These are phyloP conservation scores for Fusarium sp. DNA, from an alignment of 2,329 filamentous ascomycete species.

Conservation along the genomic window DNA sequence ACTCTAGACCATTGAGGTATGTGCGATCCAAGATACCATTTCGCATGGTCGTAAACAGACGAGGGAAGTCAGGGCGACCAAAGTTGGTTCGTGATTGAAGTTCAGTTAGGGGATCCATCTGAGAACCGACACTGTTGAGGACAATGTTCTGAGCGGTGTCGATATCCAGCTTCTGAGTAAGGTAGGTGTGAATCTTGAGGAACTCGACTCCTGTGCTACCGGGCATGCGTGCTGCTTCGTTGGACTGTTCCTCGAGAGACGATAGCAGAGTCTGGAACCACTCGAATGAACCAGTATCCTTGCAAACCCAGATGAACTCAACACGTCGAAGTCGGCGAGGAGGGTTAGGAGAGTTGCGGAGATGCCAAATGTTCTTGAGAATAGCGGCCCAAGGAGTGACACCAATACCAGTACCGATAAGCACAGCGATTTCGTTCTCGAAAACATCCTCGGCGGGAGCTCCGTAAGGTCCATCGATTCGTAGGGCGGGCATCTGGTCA, in stretches of 20 bases:
- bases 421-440: constrained; percentile 86
- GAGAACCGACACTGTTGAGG: constrained; percentile 90
- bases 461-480: constrained; percentile 95
- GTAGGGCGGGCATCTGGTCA: constrained; percentile 88
- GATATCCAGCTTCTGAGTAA: constrained; percentile 91
- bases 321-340: constrained; percentile 90
- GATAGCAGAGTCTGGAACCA: constrained; percentile 97
- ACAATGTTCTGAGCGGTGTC: constrained; percentile 98
- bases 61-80: constrained; percentile 87
- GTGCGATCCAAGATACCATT: constrained; percentile 86
- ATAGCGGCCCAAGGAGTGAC: constrained; percentile 89
- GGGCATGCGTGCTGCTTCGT: constrained; percentile 73
- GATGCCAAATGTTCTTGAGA: constrained; percentile 98
- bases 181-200: constrained; percentile 96
- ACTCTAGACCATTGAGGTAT: constrained; percentile 85
- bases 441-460: constrained; percentile 98
- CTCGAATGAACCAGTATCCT: constrained; percentile 94
- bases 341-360: constrained; percentile 89
- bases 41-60: constrained; percentile 85
- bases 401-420: constrained; percentile 88
- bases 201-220: constrained; percentile 82
- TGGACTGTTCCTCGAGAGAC: constrained; percentile 88
- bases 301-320: constrained; percentile 99
- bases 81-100: constrained; percentile 92
- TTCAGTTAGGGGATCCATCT: constrained; percentile 91